A percentile compares a stretch with the other conserved stretches of the same genome.
Conservation (phyloP, 2,329 filamentous ascomycete species). For the Phyllosticta citribraziliensis region DNA sequence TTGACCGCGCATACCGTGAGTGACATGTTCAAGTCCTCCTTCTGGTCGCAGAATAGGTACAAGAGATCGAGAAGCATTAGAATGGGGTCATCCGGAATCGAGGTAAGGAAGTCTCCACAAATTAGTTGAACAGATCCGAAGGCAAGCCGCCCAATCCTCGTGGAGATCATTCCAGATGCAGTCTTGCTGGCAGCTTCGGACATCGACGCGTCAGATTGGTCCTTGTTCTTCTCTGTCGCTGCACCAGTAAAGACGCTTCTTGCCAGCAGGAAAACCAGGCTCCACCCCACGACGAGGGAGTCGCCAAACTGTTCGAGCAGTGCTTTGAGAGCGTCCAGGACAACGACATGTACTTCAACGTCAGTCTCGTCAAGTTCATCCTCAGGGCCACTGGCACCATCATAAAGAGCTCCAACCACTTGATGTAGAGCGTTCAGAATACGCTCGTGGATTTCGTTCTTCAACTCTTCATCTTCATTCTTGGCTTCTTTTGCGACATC, state of each 20-base stretch:
- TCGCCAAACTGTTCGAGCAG: slow-evolving; percentile 86
- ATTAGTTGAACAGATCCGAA: slow-evolving; percentile 88
- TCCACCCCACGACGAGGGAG: slow-evolving; percentile 72
- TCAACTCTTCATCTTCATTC: slow-evolving; percentile 31
- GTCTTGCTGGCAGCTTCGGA: not conserved
- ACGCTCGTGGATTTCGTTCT: slow-evolving; percentile 55
- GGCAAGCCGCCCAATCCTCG: slow-evolving; percentile 70
- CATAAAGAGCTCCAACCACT: slow-evolving; percentile 51
- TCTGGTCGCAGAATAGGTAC: slow-evolving; percentile 79
- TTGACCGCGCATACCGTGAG: slow-evolving; percentile 56
- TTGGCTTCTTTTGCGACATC: slow-evolving; percentile 44
- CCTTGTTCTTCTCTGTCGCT: not conserved
- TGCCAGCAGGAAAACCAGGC: slow-evolving; percentile 74
- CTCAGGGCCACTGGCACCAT: slow-evolving; percentile 42
- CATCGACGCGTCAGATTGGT: not conserved
- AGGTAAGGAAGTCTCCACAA: slow-evolving; percentile 83
- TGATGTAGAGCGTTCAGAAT: slow-evolving; percentile 57
- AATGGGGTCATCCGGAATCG: slow-evolving; percentile 58
- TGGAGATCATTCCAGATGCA: slow-evolving; percentile 39
- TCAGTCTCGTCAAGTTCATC: slow-evolving; percentile 55
- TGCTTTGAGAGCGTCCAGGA: slow-evolving; percentile 69
- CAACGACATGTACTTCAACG: slow-evolving; percentile 68
- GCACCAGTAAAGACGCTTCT: slow-evolving; percentile 57
- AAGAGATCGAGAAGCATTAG: slow-evolving; percentile 79
- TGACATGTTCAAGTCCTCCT: slow-evolving; percentile 89